Percentiles rank a stretch among this genome's conserved stretches.
These are phyloP conservation scores for Amanita exitialis DNA, from an alignment of 768 basidiomycete species.

Conservation along the genomic window DNA sequence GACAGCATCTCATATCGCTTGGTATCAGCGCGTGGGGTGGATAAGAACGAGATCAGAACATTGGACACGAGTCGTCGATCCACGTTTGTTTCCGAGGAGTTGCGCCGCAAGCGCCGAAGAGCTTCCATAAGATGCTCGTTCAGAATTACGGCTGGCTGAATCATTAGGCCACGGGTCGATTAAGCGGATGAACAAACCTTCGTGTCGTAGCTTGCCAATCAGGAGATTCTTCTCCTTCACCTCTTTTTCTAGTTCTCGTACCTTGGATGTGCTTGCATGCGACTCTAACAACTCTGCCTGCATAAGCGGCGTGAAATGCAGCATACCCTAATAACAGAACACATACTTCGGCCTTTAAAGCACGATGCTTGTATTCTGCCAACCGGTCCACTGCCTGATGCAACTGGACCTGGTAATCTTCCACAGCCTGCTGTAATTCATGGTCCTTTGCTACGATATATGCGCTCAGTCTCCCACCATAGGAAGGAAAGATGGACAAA, in stretches of 20 bases:
- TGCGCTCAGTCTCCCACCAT: not conserved
- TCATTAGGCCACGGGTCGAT: not conserved
- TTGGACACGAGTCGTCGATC: slow-evolving; percentile 93
- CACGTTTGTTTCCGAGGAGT: slow-evolving; percentile 83
- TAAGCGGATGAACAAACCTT: slow-evolving; percentile 43
- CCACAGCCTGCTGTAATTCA: slow-evolving; percentile 78
- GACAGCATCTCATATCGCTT: slow-evolving; percentile 97
- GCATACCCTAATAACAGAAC: not conserved
- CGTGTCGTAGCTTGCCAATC: slow-evolving; percentile 91
- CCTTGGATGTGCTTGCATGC: slow-evolving; percentile 51
- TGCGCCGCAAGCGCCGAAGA: slow-evolving; percentile 84
- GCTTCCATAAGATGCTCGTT: slow-evolving; percentile 98
- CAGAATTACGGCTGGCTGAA: slow-evolving; percentile 75
- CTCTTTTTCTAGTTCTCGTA: slow-evolving; percentile 75
- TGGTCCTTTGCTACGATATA: slow-evolving; percentile 67
- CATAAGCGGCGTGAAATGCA: slow-evolving; percentile 1
- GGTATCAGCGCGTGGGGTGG: slow-evolving; percentile 81
- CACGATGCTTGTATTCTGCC: slow-evolving; percentile 86
- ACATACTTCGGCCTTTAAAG: slow-evolving; percentile 76
- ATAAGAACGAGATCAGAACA: slow-evolving; percentile 82
- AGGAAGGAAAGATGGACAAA: not conserved
- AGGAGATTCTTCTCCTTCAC: slow-evolving; percentile 93
- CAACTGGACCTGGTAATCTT: slow-evolving; percentile 73
- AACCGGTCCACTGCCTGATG: slow-evolving; percentile 60
- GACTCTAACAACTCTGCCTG: slow-evolving; percentile 73